Evolutionary conservation across 345 rosid species (phyloP).

Genomic region (Aquilaria yunnanensis): DNA sequence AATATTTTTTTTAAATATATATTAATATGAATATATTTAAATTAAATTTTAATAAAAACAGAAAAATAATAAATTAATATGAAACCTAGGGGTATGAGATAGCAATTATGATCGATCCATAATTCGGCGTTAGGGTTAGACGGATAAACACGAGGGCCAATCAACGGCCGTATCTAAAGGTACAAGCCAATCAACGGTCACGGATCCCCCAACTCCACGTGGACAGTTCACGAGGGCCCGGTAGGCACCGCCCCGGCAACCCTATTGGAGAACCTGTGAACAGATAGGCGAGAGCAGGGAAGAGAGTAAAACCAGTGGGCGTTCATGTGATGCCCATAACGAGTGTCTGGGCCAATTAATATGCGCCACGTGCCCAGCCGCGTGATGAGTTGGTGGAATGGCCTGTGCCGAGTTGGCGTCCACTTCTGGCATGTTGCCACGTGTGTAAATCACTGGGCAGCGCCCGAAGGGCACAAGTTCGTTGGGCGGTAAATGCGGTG

Average conservation of each 20-base stretch:
- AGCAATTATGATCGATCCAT: no score
- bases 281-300: slow-evolving; percentile 11
- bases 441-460: slow-evolving; percentile 2
- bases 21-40: no score
- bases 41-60: no score
- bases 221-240: not conserved
- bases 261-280: slow-evolving; percentile 1
- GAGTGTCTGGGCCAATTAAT: not conserved
- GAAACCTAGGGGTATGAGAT: no score
- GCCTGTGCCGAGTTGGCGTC: slow-evolving; percentile 21
- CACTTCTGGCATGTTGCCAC: slow-evolving; percentile 10
- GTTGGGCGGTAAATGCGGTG: slow-evolving; percentile 23
- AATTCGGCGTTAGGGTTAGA: no score
- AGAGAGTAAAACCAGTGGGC: not conserved
- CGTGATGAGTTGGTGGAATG: slow-evolving; percentile 15
- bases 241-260: slow-evolving; percentile 23
- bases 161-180: not conserved
- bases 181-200: slow-evolving; percentile 6
- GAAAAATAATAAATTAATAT: no score
- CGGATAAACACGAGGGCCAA: not conserved
- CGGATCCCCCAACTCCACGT: slow-evolving; percentile 10
- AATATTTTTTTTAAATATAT: no score
- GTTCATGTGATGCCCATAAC: slow-evolving; percentile 16
- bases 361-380: slow-evolving; percentile 14
- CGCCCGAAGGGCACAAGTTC: not conserved